Evolutionary conservation across 306 rosid species (phyloP).

Genomic region (Ziziphus jujuba): DNA sequence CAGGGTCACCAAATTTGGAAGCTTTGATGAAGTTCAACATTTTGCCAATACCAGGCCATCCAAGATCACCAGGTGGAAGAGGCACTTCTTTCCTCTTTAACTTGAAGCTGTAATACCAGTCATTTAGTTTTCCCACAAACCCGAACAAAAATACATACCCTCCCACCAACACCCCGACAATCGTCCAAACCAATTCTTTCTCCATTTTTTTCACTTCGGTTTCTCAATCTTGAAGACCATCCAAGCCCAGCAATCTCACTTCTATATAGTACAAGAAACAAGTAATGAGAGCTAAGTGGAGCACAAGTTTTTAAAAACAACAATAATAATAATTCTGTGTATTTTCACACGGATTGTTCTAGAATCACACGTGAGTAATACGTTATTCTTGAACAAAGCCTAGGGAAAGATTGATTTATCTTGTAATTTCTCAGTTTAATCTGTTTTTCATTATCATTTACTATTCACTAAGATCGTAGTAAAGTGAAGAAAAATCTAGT

Average conservation of each 20-base stretch:
- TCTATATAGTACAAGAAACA: too few relatives aligned
- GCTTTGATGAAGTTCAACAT: background rate
- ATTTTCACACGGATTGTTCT: too few relatives aligned
- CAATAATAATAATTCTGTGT: too few relatives aligned
- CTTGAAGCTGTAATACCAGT: conserved; percentile 32
- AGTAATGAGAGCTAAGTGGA: too few relatives aligned
- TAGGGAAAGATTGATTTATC: too few relatives aligned
- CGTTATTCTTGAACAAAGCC: too few relatives aligned
- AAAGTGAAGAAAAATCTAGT: too few relatives aligned
- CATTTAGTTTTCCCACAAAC: conserved; percentile 38
- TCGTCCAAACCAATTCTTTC: background rate
- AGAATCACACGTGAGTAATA: too few relatives aligned
- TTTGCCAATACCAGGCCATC: background rate
- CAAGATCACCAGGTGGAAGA: background rate
- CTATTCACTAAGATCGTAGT: background rate
- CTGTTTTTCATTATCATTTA: too few relatives aligned
- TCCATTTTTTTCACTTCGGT: background rate
- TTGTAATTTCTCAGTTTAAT: too few relatives aligned
- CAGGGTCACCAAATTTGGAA: background rate
- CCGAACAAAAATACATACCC: conserved; percentile 47
- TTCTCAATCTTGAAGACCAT: background rate
- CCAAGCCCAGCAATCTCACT: too few relatives aligned
- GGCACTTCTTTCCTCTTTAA: background rate
- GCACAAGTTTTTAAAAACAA: too few relatives aligned
- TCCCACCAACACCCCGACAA: background rate